Evolutionary conservation across 2,329 filamentous ascomycete species (phyloP).

Genomic region (Trichoderma asperellum): DNA sequence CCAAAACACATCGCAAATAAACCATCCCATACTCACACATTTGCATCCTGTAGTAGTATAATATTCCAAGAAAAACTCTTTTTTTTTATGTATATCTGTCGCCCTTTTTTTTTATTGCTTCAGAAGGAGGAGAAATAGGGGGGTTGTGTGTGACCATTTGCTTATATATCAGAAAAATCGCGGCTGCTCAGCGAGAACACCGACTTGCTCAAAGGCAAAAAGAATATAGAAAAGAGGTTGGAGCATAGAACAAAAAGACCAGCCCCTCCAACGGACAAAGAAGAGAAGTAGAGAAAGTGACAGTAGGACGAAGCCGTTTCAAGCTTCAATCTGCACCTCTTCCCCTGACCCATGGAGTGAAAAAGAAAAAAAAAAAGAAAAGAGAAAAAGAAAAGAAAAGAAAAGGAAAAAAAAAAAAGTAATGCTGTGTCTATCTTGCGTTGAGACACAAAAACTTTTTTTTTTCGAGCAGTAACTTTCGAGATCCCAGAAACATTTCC

Average conservation of each 20-base stretch:
- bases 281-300: background rate
- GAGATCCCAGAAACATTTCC: no score
- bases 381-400: background rate
- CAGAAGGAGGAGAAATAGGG: background rate
- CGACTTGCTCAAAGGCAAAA: background rate
- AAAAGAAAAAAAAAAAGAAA: background rate
- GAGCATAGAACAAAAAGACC: no score
- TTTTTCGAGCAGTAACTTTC: background rate
- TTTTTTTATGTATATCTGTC: background rate
- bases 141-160: background rate
- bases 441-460: background rate
- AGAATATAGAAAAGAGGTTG: background rate
- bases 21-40: background rate
- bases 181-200: background rate
- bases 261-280: background rate
- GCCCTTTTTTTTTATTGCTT: slow-evolving; percentile 1
- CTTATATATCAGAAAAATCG: background rate
- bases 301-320: background rate
- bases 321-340: background rate
- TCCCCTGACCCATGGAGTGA: background rate
- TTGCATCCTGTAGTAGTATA: background rate
- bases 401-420: background rate
- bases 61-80: background rate
- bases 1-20: background rate
- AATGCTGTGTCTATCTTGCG: background rate